Evolutionary conservation across 306 rosid genomes (phyloP).

Genomic region (Cyamopsis tetragonoloba): DNA sequence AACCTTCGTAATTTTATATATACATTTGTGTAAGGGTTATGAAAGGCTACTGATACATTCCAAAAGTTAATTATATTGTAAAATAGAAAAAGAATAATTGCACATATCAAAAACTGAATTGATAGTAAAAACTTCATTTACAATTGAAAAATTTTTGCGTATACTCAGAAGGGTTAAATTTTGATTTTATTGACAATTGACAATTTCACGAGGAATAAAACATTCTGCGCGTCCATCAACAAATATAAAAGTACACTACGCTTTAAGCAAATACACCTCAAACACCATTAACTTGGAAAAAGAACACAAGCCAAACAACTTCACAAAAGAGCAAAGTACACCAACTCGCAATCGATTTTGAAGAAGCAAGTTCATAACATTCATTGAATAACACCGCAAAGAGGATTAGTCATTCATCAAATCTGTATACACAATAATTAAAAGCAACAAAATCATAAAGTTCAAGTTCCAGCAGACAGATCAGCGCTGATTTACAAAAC

Average conservation of each 20-base stretch:
- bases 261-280: background rate
- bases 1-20: too few species aligned
- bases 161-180: too few species aligned
- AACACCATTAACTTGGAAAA: background rate
- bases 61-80: too few species aligned
- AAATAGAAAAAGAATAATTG: too few species aligned
- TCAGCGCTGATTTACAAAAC: background rate
- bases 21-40: too few species aligned
- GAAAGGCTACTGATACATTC: too few species aligned
- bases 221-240: background rate
- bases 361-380: background rate
- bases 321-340: background rate
- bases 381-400: background rate
- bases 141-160: too few species aligned
- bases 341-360: background rate
- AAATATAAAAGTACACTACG: background rate
- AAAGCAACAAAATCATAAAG: background rate
- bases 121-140: too few species aligned
- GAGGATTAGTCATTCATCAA: constrained; percentile 11
- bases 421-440: background rate
- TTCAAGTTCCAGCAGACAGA: constrained; percentile 4
- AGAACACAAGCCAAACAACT: background rate
- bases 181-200: too few species aligned
- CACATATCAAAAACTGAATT: too few species aligned
- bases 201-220: background rate